Base-by-base conservation (phyloP, 1,139 yeast species). In the Blastobotrys proliferans region DNA sequence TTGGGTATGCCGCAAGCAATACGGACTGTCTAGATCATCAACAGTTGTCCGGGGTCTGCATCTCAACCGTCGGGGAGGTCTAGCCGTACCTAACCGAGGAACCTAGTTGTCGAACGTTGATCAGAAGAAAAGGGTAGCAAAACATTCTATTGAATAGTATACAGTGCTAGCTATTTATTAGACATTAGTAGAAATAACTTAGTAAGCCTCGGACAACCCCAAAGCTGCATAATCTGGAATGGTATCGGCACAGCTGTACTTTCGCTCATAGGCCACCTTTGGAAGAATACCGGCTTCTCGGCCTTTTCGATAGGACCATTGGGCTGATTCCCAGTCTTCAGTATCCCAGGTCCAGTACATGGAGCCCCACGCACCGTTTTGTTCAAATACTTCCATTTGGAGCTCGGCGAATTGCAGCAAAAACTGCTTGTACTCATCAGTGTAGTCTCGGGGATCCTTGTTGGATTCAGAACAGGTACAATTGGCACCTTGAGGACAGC, bases 311-410 rank as follows among this genome's bases (percentile, higher is more conserved):
- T 63, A 63, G 13, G 62, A 53, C 68, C 68, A 63, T 36, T 63
- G 68, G 17, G 62, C 46, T 11, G 64, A 47, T 10, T 52, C 50
- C 26, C 48, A 50, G 11, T 57, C 51, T 43, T 63, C 68, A 2
- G 63, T 57, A 36, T 61, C 62, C 68, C 68, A 63, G 9, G 64
- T 60, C 67, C 67, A 63, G 50, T 62, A 62, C 51, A 62, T 52
- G 35, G 57, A 61, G 6, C 67, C 67, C 64, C 63, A 60, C 14
- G 62, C 62, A 18, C 64, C 63, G 35, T 51, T 50, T 30, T 48
- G 38, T 45, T 61, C 67, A 46, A 58, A 63, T 5, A 54, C 55
- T 4, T 57, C 53, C 65, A 63, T 63, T 43, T 63, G 68, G 9
- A 56, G 48, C 41, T 60, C 63, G 6, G 67, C 66, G 48, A 57